Percentiles rank a stretch among this genome's conserved stretches.
phyloP scores from a whole-genome alignment of 2,329 filamentous ascomycete species.

The Blastomyces gilchristii region DNA sequence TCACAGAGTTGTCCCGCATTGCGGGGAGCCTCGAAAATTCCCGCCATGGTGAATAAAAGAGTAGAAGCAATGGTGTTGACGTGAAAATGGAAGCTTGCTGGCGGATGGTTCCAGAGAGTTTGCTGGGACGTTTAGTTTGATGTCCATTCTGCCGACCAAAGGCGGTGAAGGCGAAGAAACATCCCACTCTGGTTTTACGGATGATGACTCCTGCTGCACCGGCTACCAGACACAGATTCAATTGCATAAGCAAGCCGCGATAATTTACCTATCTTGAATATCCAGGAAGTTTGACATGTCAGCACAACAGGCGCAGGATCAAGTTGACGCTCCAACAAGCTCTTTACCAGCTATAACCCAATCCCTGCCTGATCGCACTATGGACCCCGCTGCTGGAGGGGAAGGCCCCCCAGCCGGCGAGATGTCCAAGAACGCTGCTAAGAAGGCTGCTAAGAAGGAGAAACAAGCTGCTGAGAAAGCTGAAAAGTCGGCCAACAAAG shows the following conservation, averaged over 20 bases:
- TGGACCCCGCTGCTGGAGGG: constrained; percentile 30
- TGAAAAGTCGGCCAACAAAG: constrained; percentile 28
- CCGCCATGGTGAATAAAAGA: constrained; percentile 57
- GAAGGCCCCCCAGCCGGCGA: constrained; percentile 23
- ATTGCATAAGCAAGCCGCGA: background rate
- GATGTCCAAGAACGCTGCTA: constrained; percentile 35
- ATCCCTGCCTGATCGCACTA: constrained; percentile 32
- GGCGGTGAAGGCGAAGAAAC: constrained; percentile 27
- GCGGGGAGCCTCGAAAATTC: constrained; percentile 89
- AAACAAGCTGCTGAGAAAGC: constrained; percentile 37
- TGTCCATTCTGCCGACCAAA: constrained; percentile 30
- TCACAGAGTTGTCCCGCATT: constrained; percentile 82
- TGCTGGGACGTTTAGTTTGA: constrained; percentile 14
- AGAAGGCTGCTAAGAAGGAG: constrained; percentile 41
- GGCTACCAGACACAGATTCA: background rate
- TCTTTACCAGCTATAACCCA: constrained; percentile 25
- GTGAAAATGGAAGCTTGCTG: constrained; percentile 1
- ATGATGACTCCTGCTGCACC: constrained; percentile 9
- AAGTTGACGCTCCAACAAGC: constrained; percentile 2
- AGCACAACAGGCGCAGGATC: background rate
- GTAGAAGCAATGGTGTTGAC: background rate
- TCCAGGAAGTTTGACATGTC: background rate
- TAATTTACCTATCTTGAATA: background rate
- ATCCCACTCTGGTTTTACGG: background rate
- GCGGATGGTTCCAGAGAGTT: background rate